Evolutionary conservation across 2,329 filamentous ascomycete species (phyloP), one percentile per base, ranked within the genome.

Genomic region (Dactylonectria estremocensis): DNA sequence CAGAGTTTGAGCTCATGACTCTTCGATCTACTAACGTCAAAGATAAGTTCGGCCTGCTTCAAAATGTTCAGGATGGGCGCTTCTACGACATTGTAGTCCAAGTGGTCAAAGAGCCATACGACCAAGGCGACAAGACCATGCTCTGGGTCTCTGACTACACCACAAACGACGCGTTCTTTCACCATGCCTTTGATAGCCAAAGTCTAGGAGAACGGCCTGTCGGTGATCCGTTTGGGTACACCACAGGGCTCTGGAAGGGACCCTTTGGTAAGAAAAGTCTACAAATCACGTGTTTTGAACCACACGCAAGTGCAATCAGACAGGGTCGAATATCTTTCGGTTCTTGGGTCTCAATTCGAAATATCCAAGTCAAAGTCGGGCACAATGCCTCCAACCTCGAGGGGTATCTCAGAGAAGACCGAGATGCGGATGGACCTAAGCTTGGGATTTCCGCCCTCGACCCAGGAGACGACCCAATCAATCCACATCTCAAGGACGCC

Each of bases 101-200:
- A 76, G 89, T 97, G 2, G 87, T 95, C 53, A 84, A 79, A 52
- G 80, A 83, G 2, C 86, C 87, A 0, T 84, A 79, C 49, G 80
- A 84, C 33, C 20, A 73, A 7, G 76, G 77, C 22, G 84, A 87
- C 28, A 87, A 81, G 64, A 80, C 88, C 13, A 88, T 89, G 5
- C 70, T 97, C 0, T 95, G 95, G 83, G 83, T 97, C 18, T 92
- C 93, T 0, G 95, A 98, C 79, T 97, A 95, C 78, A 97, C 94
- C 0, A 82, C 88, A 57, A 94, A 98, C 74, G 76, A 84, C 0
- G 67, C 75, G 1, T 90, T 98, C 65, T 91, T 86, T 70, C 80
- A 90, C 40, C 89, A 73, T 61, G 70, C 66, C 43, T 79, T 77
- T 61, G 74, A 74, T 55, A 74, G 76, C 11, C 80, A 74, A 66